Base-by-base conservation (phyloP, 1,284 basidiomycete species). In the Schizophyllum commune region DNA sequence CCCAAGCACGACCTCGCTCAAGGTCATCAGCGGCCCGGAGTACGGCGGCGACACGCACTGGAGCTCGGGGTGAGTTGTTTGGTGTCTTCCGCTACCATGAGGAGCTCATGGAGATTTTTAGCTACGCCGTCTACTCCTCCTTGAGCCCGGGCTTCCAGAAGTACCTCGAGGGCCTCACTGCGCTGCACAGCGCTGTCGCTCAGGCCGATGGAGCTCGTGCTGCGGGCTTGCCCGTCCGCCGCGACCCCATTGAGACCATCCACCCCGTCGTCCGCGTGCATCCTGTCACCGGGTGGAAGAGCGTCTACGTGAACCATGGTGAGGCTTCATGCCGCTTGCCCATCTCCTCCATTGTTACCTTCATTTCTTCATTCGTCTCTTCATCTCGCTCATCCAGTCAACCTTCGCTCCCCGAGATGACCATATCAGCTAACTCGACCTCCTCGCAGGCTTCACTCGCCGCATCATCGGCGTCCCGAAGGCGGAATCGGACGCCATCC, bases 251-350 rank as follows among this genome's bases (percentile, higher is more conserved):
- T 65, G 91, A 93, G 74, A 85, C 84, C 1, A 69, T 83, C 34
- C 87, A 85, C 69, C 86, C 83, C 52, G 71, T 91, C 58, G 84
- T 89, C 59, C 82, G 89, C 32, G 85, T 91, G 17, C 86, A 92
- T 70, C 90, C 89, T n/a, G 83, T 80, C 1, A 92, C 90, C 0
- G 89, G 89, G 8, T 91, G 86, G 86, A 91, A 92, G 79, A 84
- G 82, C 60, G 71, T 92, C 65, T 91, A 83, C 66, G 85, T 89
- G 67, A 90, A 91, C 70, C 85, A 83, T 58, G 82, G 83, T 80
- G 64, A 58, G 75, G 65, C 15, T 13, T 27, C 6, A 7, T 27
- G n/a, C 20, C 59, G 61, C 20, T 47, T 19, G 19, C 54, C n/a
- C 27, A 27, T 2, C 27, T 27, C 27, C 17, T 62, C 52, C 32